Evolutionary conservation across 2,329 filamentous ascomycete species (phyloP).

Genomic region (Keithomyces neogunnii): DNA sequence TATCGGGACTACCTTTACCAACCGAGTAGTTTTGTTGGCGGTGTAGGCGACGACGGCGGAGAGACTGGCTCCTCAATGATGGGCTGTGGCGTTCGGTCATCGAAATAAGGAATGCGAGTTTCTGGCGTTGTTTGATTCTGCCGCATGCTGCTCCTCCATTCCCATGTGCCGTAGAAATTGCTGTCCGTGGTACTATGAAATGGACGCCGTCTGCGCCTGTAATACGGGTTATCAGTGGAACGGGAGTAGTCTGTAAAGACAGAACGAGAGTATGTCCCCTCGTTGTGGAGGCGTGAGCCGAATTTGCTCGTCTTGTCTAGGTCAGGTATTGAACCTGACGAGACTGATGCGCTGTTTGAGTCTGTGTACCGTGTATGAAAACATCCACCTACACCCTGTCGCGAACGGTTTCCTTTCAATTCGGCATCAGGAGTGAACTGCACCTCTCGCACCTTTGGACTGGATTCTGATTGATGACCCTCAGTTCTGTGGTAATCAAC

Average conservation of each 20-base stretch:
- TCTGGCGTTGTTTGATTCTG: not conserved
- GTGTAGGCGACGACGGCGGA: constrained; percentile 14
- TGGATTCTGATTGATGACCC: not conserved
- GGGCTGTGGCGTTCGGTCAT: constrained; percentile 19
- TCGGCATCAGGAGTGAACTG: not conserved
- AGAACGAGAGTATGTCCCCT: constrained; percentile 1
- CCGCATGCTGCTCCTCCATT: not conserved
- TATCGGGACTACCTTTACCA: constrained; percentile 4
- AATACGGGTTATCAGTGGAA: constrained; percentile 25
- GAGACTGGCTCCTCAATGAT: constrained; percentile 27
- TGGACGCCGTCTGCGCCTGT: constrained; percentile 17
- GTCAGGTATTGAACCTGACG: not conserved
- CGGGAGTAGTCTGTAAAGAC: constrained; percentile 16
- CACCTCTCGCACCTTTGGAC: not conserved
- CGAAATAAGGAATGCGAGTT: not conserved
- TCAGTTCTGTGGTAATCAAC: not conserved
- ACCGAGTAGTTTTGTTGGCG: constrained; percentile 21
- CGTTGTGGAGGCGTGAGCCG: not conserved
- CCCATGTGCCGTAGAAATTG: constrained; percentile 1
- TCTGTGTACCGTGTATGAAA: not conserved
- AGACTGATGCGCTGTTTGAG: not conserved
- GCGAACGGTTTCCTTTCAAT: not conserved
- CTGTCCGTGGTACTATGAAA: constrained; percentile 8
- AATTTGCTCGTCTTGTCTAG: not conserved
- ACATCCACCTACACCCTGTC: not conserved